Evolutionary conservation across 148 eudicot species (phyloP), one percentile per base, ranked within the genome.

Genomic region (Rhododendron molle): DNA sequence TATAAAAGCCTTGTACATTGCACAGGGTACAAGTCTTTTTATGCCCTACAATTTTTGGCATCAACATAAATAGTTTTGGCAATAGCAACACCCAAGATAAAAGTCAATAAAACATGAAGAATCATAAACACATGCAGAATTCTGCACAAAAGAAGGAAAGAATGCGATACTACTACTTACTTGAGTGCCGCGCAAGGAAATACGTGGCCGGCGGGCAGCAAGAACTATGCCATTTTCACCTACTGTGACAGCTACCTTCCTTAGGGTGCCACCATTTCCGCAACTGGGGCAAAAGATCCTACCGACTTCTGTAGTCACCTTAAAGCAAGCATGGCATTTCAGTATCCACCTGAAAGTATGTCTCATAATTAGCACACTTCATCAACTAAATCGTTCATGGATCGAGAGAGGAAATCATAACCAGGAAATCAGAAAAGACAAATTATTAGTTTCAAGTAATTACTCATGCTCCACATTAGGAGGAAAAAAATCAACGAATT

Each of bases 251-350:
- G 99, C 95, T 73, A 96, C 99, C 90, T 96, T 96, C 81, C 98
- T 86, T 69, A 96, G 90, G 83, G 99, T 96, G 85, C 99, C 99
- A 26, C 99, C 99, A 88, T 97, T 97, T 44, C 99, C 98, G 89
- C 99, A 97, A 60, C 85, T 91, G 21, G 99, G 98, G 81, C 99
- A 97, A 87, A 97, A 97, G 46, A 97, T 91, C 78, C 93, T 90
- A 85, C 95, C 96, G 77, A 91, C 90, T 84, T 95, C 99, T 65
- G 94, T 90, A 30, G 98, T 97, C 83, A 95, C 95, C 89, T 94
- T 94, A 81, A 80, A 89, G 90, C 99, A 97, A 80, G 99, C 99
- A 87, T 97, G 98, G 85, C 98, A 97, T 90, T 95, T 95, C 83
- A 97, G 90, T 44, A 97, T 93, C 99, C 99, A 97, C 93, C 99